Conservation (phyloP, 2,329 filamentous ascomycete species). For the Curvularia sp. region DNA sequence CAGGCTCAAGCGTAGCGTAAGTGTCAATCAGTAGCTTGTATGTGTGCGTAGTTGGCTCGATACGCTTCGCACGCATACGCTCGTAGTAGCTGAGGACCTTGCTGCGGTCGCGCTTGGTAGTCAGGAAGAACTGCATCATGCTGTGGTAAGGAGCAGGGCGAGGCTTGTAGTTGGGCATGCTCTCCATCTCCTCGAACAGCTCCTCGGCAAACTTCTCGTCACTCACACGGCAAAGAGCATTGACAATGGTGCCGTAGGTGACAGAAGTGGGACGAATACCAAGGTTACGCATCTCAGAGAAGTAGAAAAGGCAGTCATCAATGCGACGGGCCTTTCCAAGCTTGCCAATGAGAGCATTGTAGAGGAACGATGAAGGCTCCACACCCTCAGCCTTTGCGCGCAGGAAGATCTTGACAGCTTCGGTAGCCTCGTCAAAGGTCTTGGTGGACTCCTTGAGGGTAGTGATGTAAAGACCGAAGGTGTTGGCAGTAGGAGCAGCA, state of each 20-base stretch:
- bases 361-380: slow-evolving; percentile 93
- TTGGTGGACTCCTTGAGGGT: slow-evolving; percentile 96
- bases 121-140: slow-evolving; percentile 99
- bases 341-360: slow-evolving; percentile 98
- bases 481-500: slow-evolving; percentile 91
- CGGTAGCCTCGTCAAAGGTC: slow-evolving; percentile 96
- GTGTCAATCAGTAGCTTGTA: slow-evolving; percentile 98
- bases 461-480: slow-evolving; percentile 98
- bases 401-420: slow-evolving; percentile 97
- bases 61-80: slow-evolving; percentile 86
- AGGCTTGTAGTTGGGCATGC: slow-evolving; percentile 98
- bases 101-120: slow-evolving; percentile 91
- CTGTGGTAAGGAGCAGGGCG: slow-evolving; percentile 97
- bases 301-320: slow-evolving; percentile 97
- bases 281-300: slow-evolving; percentile 92
- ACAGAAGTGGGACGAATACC: slow-evolving; percentile 96
- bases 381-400: slow-evolving; percentile 92
- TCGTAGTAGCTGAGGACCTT: slow-evolving; percentile 96
- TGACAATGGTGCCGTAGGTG: slow-evolving; percentile 97
- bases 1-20: slow-evolving; percentile 89
- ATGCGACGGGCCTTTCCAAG: slow-evolving; percentile 97
- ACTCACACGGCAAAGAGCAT: slow-evolving; percentile 93
- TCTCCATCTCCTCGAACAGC: slow-evolving; percentile 98
- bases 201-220: slow-evolving; percentile 98
- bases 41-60: slow-evolving; percentile 91